phyloP scores from a whole-genome alignment of 2,329 filamentous ascomycete species.

The Trichophyton equinum region DNA sequence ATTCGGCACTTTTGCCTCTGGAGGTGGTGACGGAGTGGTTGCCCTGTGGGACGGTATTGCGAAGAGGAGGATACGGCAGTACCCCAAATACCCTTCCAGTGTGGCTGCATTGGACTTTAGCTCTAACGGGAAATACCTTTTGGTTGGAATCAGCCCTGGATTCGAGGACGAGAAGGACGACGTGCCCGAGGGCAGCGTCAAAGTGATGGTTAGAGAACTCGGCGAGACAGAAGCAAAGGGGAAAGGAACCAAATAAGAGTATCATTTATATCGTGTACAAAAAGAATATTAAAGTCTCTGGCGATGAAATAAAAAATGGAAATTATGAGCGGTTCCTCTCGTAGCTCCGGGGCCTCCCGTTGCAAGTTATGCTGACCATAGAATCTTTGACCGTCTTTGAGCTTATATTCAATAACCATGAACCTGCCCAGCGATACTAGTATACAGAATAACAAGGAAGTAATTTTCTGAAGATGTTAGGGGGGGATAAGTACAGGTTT shows the following conservation, averaged over 20 bases:
- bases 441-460: no score
- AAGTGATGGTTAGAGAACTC: slow-evolving; percentile 70
- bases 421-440: no score
- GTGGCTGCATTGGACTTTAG: slow-evolving; percentile 69
- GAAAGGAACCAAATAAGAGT: slow-evolving; percentile 55
- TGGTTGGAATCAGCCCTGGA: slow-evolving; percentile 69
- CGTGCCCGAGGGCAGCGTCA: slow-evolving; percentile 55
- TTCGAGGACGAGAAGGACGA: slow-evolving; percentile 74
- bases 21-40: slow-evolving; percentile 83
- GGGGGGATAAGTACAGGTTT: no score
- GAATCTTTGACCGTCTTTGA: no score
- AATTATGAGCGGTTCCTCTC: no score
- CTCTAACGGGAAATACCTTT: slow-evolving; percentile 61
- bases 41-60: slow-evolving; percentile 84
- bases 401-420: no score
- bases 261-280: background rate
- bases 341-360: no score
- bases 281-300: no score
- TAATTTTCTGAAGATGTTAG: no score
- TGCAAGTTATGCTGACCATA: no score
- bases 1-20: slow-evolving; percentile 73
- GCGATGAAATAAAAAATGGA: no score
- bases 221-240: slow-evolving; percentile 79
- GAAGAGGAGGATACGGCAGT: slow-evolving; percentile 80
- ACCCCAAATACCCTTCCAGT: slow-evolving; percentile 69